A percentile compares a stretch with the other conserved stretches of the same genome.
These are phyloP conservation scores for Boletus vinaceobasis DNA, from an alignment of 768 basidiomycete species.

Conservation along the genomic window DNA sequence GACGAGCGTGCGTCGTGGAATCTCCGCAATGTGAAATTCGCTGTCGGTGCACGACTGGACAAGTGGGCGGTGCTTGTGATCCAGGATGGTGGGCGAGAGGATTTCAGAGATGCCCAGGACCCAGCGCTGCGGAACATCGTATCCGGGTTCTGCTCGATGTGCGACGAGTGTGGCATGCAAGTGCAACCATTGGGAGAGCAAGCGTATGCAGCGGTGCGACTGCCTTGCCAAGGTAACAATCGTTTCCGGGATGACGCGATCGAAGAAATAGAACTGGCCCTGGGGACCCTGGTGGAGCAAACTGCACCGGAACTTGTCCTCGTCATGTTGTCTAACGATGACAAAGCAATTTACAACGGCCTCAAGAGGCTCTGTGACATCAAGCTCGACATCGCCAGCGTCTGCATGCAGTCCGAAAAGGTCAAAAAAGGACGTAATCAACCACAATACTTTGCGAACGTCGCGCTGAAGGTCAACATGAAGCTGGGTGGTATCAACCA, in stretches of 20 bases:
- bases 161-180: constrained; percentile 59
- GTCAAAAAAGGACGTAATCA: constrained; percentile 51
- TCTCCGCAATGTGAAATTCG: constrained; percentile 52
- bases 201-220: constrained; percentile 32
- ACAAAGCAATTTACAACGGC: constrained; percentile 47
- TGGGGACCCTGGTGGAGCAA: not conserved
- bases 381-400: constrained; percentile 49
- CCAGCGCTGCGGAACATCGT: constrained; percentile 43
- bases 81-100: constrained; percentile 48
- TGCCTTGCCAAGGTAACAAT: constrained; percentile 49
- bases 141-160: constrained; percentile 57
- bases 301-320: constrained; percentile 30
- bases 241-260: constrained; percentile 52
- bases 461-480: constrained; percentile 55
- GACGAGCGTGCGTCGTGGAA: constrained; percentile 51
- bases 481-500: constrained; percentile 57
- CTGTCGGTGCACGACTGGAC: constrained; percentile 49
- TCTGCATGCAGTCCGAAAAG: constrained; percentile 70
- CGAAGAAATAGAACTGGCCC: constrained; percentile 7
- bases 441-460: constrained; percentile 50
- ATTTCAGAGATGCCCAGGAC: constrained; percentile 52
- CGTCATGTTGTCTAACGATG: constrained; percentile 46
- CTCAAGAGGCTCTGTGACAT: constrained; percentile 50
- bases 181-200: constrained; percentile 31
- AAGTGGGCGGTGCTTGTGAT: constrained; percentile 72